Base-by-base conservation (phyloP, 768 basidiomycete species). In the Boletus eberwhitei region DNA sequence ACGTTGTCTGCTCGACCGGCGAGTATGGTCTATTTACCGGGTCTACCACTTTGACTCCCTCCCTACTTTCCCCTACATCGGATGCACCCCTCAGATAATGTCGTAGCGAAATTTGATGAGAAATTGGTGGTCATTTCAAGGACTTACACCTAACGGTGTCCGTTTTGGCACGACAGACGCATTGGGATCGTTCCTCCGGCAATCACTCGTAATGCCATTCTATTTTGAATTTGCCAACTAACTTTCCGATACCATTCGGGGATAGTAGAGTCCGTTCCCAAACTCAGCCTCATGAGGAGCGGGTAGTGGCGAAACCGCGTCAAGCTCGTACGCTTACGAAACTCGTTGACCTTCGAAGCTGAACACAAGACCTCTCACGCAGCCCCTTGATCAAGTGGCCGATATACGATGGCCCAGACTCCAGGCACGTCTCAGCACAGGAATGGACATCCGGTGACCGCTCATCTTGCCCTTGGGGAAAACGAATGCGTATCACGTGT, bases 61-160 rank as follows among this genome's bases (percentile, higher is more conserved):
- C 29, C 84, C 85, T 2, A 70, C 68, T 43, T 88, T 84, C 74
- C 84, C 85, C 1, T 64, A 73, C 66, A 82, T 87, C 61, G 84
- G 83, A 31, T 85, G 80, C 1, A 79, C 75, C 1, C 71, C 74
- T 16, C 81, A 76, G 36, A 72, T 87, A 52, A 67, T 66, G 7
- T 78, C 76, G 26, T 86, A 19, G 7, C 8, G 5, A 21, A 16
- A 14, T 4, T 40, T 44, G 11, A 11, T 50, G 16, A 8, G 11
- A 31, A 29, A 4, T 9, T 29, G 29, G 8, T 0, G 3, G 9
- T 29, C 9, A 9, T 29, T 29, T 29, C 29, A 29, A 29, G 2
- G 9, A 1, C 29, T 29, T 29, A 9, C 29, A 1, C 29, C 29
- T 8, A 29, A 8, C 29, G 9, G 29, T 9, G 29, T 29, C n/a